Evolutionary conservation across 2,329 filamentous ascomycete genomes (phyloP).

Genomic region (Exophiala oligosperma): DNA sequence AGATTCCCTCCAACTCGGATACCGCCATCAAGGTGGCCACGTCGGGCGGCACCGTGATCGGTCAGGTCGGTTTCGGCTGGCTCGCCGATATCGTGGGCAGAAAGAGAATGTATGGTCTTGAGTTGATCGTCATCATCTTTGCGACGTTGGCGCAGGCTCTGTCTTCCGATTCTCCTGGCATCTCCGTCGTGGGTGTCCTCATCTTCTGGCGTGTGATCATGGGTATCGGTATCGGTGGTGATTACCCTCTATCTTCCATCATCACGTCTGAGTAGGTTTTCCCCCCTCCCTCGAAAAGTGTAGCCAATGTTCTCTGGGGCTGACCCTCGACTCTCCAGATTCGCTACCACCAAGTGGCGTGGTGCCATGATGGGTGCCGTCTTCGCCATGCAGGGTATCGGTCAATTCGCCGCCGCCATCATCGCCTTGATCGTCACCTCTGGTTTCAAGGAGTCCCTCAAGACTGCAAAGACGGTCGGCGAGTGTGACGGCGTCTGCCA

Average conservation of each 20-base stretch:
- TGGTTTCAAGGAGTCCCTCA: conserved; percentile 67
- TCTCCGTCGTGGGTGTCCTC: conserved; percentile 56
- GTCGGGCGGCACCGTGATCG: conserved; percentile 78
- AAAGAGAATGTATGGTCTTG: conserved; percentile 81
- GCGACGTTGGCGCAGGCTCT: conserved; percentile 72
- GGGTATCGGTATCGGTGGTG: conserved; percentile 77
- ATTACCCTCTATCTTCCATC: conserved; percentile 79
- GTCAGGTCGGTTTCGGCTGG: conserved; percentile 77
- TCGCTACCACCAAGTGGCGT: conserved; percentile 81
- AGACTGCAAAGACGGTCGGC: conserved; percentile 50
- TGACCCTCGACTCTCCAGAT: conserved; percentile 40
- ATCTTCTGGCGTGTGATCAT: conserved; percentile 83
- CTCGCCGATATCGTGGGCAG: conserved; percentile 76
- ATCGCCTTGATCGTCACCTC: conserved; percentile 73
- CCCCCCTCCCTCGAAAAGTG: no score
- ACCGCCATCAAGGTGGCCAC: conserved; percentile 85
- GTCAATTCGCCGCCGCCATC: conserved; percentile 73
- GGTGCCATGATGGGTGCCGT: conserved; percentile 86
- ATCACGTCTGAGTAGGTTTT: conserved; percentile 71
- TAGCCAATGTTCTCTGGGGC: no score
- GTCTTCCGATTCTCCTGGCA: conserved; percentile 61
- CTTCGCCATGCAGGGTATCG: conserved; percentile 84
- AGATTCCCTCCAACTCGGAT: conserved; percentile 67
- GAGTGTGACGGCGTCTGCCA: conserved; percentile 65
- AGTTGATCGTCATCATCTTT: conserved; percentile 78